Evolutionary conservation across 305 asterid species (phyloP).

Genomic region (Fraxinus sp.): DNA sequence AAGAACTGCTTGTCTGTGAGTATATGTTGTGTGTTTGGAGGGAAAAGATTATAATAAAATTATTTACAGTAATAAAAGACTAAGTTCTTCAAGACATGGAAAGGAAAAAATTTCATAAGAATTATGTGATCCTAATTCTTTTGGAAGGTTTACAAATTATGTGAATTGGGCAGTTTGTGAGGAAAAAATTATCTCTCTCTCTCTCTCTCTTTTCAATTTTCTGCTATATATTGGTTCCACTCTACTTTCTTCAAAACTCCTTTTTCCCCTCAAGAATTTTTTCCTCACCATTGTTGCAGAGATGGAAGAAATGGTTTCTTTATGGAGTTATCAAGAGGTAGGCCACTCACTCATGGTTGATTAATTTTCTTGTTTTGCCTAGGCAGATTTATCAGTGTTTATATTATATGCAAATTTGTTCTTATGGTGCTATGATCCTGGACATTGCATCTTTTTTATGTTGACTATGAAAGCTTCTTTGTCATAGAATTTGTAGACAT

Average conservation of each 20-base stretch:
- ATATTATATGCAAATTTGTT: neutral
- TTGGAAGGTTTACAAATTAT: conserved; percentile 39
- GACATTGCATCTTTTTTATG: neutral
- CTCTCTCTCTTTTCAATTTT: neutral
- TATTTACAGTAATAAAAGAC: conserved; percentile 41
- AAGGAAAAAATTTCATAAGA: conserved; percentile 18
- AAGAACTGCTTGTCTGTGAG: neutral
- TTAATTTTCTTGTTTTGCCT: neutral
- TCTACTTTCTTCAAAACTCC: conserved; percentile 23
- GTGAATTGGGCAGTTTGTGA: neutral
- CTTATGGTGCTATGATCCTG: neutral
- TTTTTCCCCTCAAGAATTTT: conserved; percentile 20
- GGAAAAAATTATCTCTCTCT: neutral
- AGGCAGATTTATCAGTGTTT: neutral
- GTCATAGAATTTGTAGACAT: neutral
- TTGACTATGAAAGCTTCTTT: neutral
- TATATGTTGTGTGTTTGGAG: neutral
- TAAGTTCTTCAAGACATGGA: conserved; percentile 31
- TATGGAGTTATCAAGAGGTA: conserved; percentile 69
- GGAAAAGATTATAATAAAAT: neutral
- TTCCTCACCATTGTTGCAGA: conserved; percentile 21
- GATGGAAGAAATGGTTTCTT: conserved; percentile 60
- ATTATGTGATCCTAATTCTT: conserved; percentile 23
- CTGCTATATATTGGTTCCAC: conserved; percentile 28
- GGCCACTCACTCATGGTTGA: conserved; percentile 6